These are phyloP conservation scores for Eudorina sp. DNA, from an alignment of 139 green algal species.

Conservation along the genomic window DNA sequence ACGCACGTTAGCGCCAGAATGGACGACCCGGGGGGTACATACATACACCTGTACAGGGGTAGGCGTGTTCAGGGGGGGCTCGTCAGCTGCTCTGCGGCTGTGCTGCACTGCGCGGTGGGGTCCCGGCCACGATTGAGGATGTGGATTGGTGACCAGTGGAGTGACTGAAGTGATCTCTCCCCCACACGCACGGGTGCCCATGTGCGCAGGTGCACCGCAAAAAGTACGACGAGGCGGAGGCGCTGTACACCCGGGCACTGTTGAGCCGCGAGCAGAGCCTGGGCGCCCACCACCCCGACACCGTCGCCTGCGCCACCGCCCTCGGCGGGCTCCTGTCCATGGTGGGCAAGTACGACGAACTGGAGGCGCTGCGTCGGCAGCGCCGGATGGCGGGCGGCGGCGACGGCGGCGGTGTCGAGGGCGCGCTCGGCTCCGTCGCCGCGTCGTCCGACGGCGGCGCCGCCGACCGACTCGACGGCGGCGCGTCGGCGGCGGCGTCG, in stretches of 20 bases:
- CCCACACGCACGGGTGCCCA: too few species aligned
- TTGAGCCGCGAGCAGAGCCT: neutral
- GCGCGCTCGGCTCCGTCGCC: neutral
- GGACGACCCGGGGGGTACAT: too few species aligned
- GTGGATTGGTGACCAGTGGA: too few species aligned
- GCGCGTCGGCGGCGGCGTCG: neutral
- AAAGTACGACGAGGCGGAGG: conserved; percentile 25
- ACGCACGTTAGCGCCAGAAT: too few species aligned
- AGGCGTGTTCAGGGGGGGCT: too few species aligned
- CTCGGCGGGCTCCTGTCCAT: neutral
- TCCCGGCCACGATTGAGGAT: too few species aligned
- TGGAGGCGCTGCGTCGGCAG: neutral
- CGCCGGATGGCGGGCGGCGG: neutral
- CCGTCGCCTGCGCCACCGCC: neutral
- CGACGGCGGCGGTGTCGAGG: neutral
- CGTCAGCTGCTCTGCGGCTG: too few species aligned
- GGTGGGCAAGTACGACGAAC: neutral
- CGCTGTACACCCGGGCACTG: neutral
- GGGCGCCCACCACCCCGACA: neutral
- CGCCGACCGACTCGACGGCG: neutral
- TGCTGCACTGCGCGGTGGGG: too few species aligned
- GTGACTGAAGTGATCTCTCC: too few species aligned
- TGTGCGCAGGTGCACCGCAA: neutral
- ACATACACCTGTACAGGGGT: too few species aligned
- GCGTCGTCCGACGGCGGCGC: neutral